Evolutionary conservation across 1,284 basidiomycete genomes (phyloP).

Genomic region (Stereum hirsutum): DNA sequence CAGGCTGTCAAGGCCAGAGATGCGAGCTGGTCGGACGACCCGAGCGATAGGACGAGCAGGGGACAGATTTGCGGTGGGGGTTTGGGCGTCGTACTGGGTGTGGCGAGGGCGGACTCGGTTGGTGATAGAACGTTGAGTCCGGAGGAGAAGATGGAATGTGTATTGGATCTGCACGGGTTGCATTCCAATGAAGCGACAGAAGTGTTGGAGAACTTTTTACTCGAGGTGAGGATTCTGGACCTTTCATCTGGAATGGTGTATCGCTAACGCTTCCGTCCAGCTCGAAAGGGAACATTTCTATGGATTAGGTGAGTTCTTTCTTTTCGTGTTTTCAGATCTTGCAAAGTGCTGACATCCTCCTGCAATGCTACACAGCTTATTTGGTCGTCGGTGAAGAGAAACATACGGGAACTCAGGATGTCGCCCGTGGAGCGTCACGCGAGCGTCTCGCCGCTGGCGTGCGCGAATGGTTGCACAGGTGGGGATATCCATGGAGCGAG

Average conservation of each 20-base stretch:
- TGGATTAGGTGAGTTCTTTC: constrained; percentile 55
- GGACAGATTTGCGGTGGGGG: constrained; percentile 78
- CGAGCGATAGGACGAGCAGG: constrained; percentile 64
- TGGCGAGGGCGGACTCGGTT: constrained; percentile 49
- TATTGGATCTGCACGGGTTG: constrained; percentile 81
- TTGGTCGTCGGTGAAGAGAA: constrained; percentile 92
- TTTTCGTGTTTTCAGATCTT: not conserved
- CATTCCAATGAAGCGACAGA: constrained; percentile 90
- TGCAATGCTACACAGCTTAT: constrained; percentile 47
- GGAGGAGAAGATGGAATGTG: constrained; percentile 78
- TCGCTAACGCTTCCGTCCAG: constrained; percentile 25
- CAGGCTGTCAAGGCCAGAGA: constrained; percentile 67
- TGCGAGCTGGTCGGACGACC: constrained; percentile 74
- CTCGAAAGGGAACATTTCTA: constrained; percentile 82
- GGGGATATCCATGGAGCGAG: constrained; percentile 96
- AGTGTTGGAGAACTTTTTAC: constrained; percentile 84
- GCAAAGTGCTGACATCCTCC: constrained; percentile 2
- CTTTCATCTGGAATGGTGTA: not conserved
- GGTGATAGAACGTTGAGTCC: constrained; percentile 49
- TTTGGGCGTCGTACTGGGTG: constrained; percentile 79
- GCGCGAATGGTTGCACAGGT: constrained; percentile 83
- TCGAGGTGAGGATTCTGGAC: constrained; percentile 54
- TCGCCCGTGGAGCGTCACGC: constrained; percentile 72
- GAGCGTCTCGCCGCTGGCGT: constrained; percentile 77
- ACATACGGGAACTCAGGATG: constrained; percentile 86